Percentiles rank a stretch among this genome's conserved stretches.
Conservation (phyloP, 129 eudicot genomes). For the Chrysanthemum seticuspe region DNA sequence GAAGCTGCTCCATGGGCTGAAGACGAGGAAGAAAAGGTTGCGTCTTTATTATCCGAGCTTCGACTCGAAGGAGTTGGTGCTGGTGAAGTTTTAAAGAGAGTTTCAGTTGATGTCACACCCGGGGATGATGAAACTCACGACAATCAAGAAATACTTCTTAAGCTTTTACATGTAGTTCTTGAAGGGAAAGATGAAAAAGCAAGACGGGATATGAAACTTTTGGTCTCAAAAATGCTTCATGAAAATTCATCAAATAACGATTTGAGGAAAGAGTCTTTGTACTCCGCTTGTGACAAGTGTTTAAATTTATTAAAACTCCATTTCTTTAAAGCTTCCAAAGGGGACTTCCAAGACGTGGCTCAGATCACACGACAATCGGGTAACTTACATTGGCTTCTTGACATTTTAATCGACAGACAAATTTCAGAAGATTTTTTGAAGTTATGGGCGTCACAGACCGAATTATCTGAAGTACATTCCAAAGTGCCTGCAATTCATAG, state of each 20-base stretch:
- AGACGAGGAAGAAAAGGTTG: constrained; percentile 90
- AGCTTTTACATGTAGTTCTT: constrained; percentile 73
- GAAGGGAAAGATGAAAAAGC: constrained; percentile 96
- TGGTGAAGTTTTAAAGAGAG: constrained; percentile 73
- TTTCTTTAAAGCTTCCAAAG: constrained; percentile 58
- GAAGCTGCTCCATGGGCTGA: constrained; percentile 99
- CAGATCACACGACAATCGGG: constrained; percentile 87
- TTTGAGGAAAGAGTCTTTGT: constrained; percentile 69
- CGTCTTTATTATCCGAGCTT: constrained; percentile 79
- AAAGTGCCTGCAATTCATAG: constrained; percentile 78
- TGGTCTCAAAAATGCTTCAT: constrained; percentile 80
- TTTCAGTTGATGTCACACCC: constrained; percentile 52
- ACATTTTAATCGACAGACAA: constrained; percentile 80
- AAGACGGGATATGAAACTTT: constrained; percentile 80
- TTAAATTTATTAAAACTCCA: constrained; percentile 47
- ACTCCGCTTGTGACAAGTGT: constrained; percentile 74
- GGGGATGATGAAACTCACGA: constrained; percentile 45
- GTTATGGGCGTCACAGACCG: constrained; percentile 68
- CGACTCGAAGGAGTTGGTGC: constrained; percentile 80
- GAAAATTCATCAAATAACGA: constrained; percentile 75
- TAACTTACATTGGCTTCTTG: constrained; percentile 87
- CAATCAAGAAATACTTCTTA: constrained; percentile 71
- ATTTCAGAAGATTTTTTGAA: constrained; percentile 79
- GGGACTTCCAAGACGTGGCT: constrained; percentile 50
- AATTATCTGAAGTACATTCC: constrained; percentile 69